A percentile compares a stretch with the other conserved stretches of the same genome.
Evolutionary conservation across 2,329 filamentous ascomycete species (phyloP).

Genomic region (Aspergillus piperis): DNA sequence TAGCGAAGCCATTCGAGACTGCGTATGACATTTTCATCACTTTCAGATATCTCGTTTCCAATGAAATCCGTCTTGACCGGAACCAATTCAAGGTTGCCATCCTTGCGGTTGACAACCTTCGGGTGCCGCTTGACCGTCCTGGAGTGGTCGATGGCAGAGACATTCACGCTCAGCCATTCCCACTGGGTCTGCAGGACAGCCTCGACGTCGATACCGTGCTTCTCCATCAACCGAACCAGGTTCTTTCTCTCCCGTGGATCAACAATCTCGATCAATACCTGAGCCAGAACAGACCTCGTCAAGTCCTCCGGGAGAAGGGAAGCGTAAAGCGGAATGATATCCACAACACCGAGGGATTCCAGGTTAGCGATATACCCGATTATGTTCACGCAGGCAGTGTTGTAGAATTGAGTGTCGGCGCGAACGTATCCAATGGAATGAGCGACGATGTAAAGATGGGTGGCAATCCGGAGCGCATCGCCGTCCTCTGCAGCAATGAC

Average conservation of each 20-base stretch:
- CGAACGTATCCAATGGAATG: slow-evolving; percentile 58
- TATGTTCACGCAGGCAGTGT: slow-evolving; percentile 65
- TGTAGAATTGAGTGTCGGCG: slow-evolving; percentile 56
- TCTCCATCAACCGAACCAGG: slow-evolving; percentile 73
- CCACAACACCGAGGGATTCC: slow-evolving; percentile 69
- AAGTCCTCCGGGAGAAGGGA: slow-evolving; percentile 69
- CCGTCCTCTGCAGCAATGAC: slow-evolving; percentile 48
- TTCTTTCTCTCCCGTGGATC: slow-evolving; percentile 65
- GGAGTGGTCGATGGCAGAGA: slow-evolving; percentile 36
- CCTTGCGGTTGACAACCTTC: slow-evolving; percentile 54
- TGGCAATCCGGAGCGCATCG: slow-evolving; percentile 67
- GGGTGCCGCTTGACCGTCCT: slow-evolving; percentile 33
- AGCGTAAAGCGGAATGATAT: slow-evolving; percentile 84
- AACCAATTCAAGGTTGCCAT: slow-evolving; percentile 56
- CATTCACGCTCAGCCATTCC: slow-evolving; percentile 42
- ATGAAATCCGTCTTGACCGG: slow-evolving; percentile 72
- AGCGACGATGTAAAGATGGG: slow-evolving; percentile 68
- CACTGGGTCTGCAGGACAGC: slow-evolving; percentile 73
- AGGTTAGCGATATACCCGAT: slow-evolving; percentile 80
- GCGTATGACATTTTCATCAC: slow-evolving; percentile 73
- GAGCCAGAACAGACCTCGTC: slow-evolving; percentile 70
- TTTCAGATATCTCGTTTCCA: slow-evolving; percentile 59
- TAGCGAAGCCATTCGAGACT: slow-evolving; percentile 83
- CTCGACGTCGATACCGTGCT: slow-evolving; percentile 70
- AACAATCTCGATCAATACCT: slow-evolving; percentile 73